Base-by-base conservation (phyloP, 1,284 basidiomycete genomes). In the Cutaneotrichosporon sp. region DNA sequence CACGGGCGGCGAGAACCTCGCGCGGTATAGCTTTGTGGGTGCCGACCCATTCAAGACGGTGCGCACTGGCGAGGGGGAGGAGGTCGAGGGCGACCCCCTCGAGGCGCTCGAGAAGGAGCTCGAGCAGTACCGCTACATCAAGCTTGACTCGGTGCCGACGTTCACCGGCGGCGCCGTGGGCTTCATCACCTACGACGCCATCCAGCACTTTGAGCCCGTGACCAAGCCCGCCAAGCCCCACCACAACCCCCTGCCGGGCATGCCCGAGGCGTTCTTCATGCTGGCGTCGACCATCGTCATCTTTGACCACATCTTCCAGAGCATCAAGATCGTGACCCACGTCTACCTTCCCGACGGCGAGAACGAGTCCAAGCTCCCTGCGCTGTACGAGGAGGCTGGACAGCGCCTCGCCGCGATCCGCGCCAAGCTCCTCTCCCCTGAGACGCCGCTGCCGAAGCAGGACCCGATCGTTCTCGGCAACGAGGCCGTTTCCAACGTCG, bases 191-290 rank as follows among this genome's bases (percentile, higher is more conserved):
- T 99, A 95, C 81, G 97, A 99, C 76, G 92, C 92, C 76, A 88
- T 99, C 59, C 90, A 91, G 67, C 89, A 99, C 79, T 99, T 99
- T 73, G 97, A 99, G 80, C 92, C 95, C 59, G 93, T 91, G 80
- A 95, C 94, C 4, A 77, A 77, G 58, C 77, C 77, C 18, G 84
- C 85, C 31, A 83, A 86, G 47, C 78, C 80, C 1, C 82, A 87
- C 24, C 83, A 90, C 54, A 84, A 85, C 62, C 92, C 97, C 67
- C 81, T 88, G 14, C 82, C 95, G 25, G 84, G 85, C 22, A 90
- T 99, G 57, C 97, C 97, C 4, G 97, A 99, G 78, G 89, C 94
- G 18, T 86, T 95, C 66, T 97, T 98, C 83, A 97, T 99, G 92
- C 86, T 99, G 58, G 89, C 91, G 69, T 93, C 97, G 77, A 93